Evolutionary conservation across 176 grass and related monocot species (phyloP).

Genomic region (Saccharum officinarum): DNA sequence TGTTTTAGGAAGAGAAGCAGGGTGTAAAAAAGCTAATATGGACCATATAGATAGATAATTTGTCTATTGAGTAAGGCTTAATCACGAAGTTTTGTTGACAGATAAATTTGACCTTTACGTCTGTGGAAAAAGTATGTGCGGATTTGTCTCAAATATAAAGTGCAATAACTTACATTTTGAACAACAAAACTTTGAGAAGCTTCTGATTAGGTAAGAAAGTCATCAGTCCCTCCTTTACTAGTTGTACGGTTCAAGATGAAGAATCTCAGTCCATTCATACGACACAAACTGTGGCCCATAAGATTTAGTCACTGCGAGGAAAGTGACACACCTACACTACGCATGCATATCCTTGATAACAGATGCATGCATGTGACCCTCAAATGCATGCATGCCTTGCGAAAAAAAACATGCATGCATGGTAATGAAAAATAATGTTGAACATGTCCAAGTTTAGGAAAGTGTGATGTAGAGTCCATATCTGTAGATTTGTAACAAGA

Average conservation of each 20-base stretch:
- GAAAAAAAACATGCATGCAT: not conserved
- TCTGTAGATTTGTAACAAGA: not conserved
- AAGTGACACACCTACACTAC: not conserved
- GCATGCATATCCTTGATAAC: not conserved
- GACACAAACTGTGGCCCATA: not conserved
- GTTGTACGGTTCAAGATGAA: not conserved
- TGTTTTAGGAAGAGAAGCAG: not conserved
- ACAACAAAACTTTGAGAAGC: not conserved
- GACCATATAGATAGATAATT: not conserved
- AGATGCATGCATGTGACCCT: not conserved
- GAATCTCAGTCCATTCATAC: constrained; percentile 46
- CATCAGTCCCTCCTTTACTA: not conserved
- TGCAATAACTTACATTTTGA: not conserved
- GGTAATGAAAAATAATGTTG: not conserved
- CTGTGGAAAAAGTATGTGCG: not conserved
- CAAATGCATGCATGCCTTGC: too few relatives aligned
- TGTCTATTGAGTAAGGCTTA: not conserved
- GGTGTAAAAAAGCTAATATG: not conserved
- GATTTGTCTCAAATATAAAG: not conserved
- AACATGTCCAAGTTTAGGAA: constrained; percentile 4
- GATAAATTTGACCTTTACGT: not conserved
- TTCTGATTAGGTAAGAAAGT: constrained; percentile 23
- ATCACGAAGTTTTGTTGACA: not conserved
- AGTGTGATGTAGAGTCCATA: not conserved
- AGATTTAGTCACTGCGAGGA: constrained; percentile 12